These are phyloP conservation scores for Alloteropsis semialata DNA, from an alignment of 176 grass and related monocot species.

Conservation along the genomic window DNA sequence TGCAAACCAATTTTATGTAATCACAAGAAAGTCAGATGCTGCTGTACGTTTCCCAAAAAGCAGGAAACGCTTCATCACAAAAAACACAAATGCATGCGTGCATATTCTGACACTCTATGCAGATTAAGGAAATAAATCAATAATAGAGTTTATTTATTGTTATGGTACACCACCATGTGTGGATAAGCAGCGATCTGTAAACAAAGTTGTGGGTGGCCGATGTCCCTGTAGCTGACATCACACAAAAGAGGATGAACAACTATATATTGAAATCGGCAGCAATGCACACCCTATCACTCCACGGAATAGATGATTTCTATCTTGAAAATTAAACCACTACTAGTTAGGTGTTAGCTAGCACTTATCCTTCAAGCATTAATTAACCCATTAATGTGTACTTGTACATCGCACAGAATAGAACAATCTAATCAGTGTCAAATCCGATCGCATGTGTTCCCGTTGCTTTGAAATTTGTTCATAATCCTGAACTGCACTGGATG, in stretches of 20 bases:
- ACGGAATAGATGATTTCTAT: background rate
- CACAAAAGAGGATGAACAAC: background rate
- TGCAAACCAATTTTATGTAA: background rate
- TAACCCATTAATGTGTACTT: background rate
- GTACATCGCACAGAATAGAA: background rate
- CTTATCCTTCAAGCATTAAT: background rate
- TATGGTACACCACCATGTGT: background rate
- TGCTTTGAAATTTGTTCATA: background rate
- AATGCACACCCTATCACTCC: background rate
- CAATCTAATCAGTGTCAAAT: background rate
- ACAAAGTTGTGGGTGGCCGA: background rate
- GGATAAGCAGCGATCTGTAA: conserved; percentile 14
- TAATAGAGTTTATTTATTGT: background rate
- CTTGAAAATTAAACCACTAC: background rate
- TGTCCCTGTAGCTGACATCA: background rate
- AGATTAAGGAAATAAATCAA: conserved; percentile 24
- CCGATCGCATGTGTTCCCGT: conserved; percentile 12
- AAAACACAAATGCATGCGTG: background rate
- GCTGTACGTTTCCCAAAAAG: background rate
- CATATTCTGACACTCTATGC: no score
- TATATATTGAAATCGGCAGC: background rate
- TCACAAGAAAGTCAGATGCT: background rate
- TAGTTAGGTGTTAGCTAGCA: background rate
- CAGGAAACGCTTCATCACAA: background rate
- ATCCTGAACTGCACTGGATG: background rate